Evolutionary conservation across 345 rosid genomes (phyloP).

Genomic region (Populus tremula): DNA sequence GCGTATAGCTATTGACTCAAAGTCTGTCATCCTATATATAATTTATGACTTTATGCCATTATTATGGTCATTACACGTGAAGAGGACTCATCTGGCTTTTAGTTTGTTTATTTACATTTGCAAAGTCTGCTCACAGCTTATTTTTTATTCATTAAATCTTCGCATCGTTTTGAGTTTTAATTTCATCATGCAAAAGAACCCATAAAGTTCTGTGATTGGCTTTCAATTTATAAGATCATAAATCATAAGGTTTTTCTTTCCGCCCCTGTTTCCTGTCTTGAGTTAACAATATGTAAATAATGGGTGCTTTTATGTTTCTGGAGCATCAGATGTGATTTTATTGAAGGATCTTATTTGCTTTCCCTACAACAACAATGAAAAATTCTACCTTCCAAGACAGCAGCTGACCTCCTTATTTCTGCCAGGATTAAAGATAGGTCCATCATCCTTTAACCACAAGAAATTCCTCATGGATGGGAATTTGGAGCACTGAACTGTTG

Average conservation of each 20-base stretch:
- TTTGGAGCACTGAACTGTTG: conserved; percentile 49
- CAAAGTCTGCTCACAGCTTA: background rate
- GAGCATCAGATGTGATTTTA: conserved; percentile 9
- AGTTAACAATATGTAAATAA: background rate
- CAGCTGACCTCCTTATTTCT: conserved; percentile 76
- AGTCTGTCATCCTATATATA: too few species aligned
- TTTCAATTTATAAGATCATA: background rate
- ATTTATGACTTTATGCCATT: background rate
- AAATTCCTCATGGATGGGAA: conserved; percentile 73
- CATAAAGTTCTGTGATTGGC: background rate
- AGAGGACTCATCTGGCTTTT: background rate
- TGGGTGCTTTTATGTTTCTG: background rate
- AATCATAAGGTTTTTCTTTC: background rate
- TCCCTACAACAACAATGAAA: conserved; percentile 55
- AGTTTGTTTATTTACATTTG: background rate
- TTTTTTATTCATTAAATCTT: background rate
- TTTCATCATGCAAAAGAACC: background rate
- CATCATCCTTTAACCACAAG: conserved; percentile 51
- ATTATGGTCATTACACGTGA: background rate
- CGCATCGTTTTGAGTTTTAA: background rate
- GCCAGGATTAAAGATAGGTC: conserved; percentile 77
- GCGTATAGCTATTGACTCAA: too few species aligned
- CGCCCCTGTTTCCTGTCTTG: background rate
- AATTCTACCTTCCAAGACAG: conserved; percentile 91
- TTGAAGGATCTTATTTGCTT: conserved; percentile 27